Conservation (phyloP, 306 rosid species). For the Macrotyloma uniflorum region DNA sequence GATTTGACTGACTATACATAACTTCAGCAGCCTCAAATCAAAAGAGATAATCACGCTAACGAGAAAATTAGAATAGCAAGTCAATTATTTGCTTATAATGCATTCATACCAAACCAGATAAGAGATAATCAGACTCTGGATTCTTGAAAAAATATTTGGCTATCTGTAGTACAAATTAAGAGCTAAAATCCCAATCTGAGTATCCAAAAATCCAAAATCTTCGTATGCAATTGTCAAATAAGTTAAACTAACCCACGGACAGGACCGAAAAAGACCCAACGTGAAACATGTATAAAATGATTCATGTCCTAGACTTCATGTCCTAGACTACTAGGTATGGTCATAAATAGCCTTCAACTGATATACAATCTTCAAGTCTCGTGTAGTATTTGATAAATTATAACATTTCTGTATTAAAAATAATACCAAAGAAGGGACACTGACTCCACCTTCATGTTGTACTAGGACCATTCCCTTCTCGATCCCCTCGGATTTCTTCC, state of each 20-base stretch:
- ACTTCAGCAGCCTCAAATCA: not conserved
- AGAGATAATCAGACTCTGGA: conserved; percentile 10
- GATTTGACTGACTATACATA: not conserved
- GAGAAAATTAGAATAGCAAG: not conserved
- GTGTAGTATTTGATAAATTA: conserved; percentile 34
- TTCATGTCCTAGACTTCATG: not conserved
- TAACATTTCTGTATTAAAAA: conserved; percentile 37
- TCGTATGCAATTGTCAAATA: conserved; percentile 5
- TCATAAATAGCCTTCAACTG: conserved; percentile 10
- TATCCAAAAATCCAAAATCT: not conserved
- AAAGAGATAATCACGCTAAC: not conserved
- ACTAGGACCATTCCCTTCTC: conserved; percentile 37
- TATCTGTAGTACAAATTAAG: not conserved
- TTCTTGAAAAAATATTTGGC: not conserved
- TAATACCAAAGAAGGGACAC: conserved; percentile 1
- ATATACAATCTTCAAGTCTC: conserved; percentile 31
- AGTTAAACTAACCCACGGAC: conserved; percentile 15
- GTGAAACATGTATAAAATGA: not conserved
- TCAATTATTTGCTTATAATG: no score
- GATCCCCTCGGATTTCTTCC: conserved; percentile 26
- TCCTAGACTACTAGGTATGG: not conserved
- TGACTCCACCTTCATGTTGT: conserved; percentile 32
- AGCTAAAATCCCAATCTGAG: not conserved
- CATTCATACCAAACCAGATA: not conserved
- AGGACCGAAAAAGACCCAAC: conserved; percentile 13